Evolutionary conservation across 768 basidiomycete genomes (phyloP).

Genomic region (Russula griseocarnosa): DNA sequence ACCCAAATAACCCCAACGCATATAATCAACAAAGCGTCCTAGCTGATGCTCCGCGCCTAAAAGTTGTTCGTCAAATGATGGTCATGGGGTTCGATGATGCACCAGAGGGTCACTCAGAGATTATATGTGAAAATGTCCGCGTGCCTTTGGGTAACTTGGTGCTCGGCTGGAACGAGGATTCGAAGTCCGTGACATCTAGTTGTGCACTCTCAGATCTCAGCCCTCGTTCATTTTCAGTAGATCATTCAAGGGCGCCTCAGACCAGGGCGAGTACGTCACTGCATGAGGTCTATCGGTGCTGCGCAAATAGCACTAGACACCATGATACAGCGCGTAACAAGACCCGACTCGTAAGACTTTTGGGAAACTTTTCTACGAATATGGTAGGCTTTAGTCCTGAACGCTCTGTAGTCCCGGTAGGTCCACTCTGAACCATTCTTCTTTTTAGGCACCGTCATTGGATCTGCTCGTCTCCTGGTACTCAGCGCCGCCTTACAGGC

Average conservation of each 20-base stretch:
- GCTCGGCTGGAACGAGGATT: slow-evolving; percentile 94
- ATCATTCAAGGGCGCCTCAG: slow-evolving; percentile 96
- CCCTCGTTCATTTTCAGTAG: slow-evolving; percentile 33
- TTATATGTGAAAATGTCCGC: slow-evolving; percentile 90
- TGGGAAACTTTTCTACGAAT: slow-evolving; percentile 86
- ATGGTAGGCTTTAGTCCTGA: slow-evolving; percentile 51
- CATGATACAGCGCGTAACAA: slow-evolving; percentile 88
- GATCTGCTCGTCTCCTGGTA: slow-evolving; percentile 81
- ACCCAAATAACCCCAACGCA: slow-evolving; percentile 69
- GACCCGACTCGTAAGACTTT: slow-evolving; percentile 90
- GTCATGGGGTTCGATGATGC: slow-evolving; percentile 96
- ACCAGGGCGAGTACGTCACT: slow-evolving; percentile 94
- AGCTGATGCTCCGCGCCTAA: slow-evolving; percentile 79
- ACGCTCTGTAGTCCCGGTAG: background rate
- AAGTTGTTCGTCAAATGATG: slow-evolving; percentile 84
- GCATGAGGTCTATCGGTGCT: slow-evolving; percentile 94
- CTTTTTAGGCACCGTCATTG: slow-evolving; percentile 80
- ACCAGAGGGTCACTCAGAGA: slow-evolving; percentile 94
- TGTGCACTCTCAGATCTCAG: background rate
- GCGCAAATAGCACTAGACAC: slow-evolving; percentile 82
- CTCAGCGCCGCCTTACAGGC: slow-evolving; percentile 87
- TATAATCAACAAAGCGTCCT: slow-evolving; percentile 95
- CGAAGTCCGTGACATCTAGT: slow-evolving; percentile 49
- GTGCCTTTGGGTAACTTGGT: slow-evolving; percentile 81
- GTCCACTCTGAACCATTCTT: background rate